Base-by-base conservation (phyloP, 306 rosid species). In the Acacia crassicarpa region DNA sequence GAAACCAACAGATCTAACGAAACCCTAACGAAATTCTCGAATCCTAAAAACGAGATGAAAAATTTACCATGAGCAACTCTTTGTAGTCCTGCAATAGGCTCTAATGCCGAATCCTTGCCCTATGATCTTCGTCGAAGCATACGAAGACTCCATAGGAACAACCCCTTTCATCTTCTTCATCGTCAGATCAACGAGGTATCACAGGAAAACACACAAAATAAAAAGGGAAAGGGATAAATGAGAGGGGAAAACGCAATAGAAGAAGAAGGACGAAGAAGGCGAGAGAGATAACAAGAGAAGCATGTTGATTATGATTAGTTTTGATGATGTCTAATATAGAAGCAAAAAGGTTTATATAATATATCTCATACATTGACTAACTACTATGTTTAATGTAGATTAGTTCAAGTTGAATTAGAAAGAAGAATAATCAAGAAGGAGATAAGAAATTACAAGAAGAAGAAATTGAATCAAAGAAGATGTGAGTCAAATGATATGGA, bases 161-260 rank as follows among this genome's bases (percentile, higher is more conserved):
- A 81, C 84, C 73, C 80, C 96, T 84, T 91, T 96, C 94, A 90
- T 91, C 92, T 91, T 96, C 97, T 89, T 93, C 99, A 93, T 91
- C 54, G 17, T 69, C 65, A 63, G 86, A 86, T 86, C 85, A 78
- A 25, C n/a, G 3, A 43, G 75, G 56, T 12, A 43, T 69, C 46
- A 48, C n/a, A 75, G n/a, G 83, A 14, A 51, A 72, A 81, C 84
- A 81, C 76, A 67, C n/a, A n/a, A 78, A n/a, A 2, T 6, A 56
- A 82, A 72, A 72, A 46, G 15, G 83, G 66, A n/a, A n/a, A 79
- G 89, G 76, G 74, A 76, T 46, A 30, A 25, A 12, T 1, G 40
- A 54, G 40, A 54, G 61, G 81, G 73, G 65, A 82, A 83, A 76
- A 74, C 83, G 78, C 69, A 77, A n/a, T 70, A 25, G 83, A 68